A percentile compares a stretch with the other conserved stretches of the same genome.
Evolutionary conservation across 2,329 filamentous ascomycete genomes (phyloP).

Genomic region (Cytospora chrysosperma): DNA sequence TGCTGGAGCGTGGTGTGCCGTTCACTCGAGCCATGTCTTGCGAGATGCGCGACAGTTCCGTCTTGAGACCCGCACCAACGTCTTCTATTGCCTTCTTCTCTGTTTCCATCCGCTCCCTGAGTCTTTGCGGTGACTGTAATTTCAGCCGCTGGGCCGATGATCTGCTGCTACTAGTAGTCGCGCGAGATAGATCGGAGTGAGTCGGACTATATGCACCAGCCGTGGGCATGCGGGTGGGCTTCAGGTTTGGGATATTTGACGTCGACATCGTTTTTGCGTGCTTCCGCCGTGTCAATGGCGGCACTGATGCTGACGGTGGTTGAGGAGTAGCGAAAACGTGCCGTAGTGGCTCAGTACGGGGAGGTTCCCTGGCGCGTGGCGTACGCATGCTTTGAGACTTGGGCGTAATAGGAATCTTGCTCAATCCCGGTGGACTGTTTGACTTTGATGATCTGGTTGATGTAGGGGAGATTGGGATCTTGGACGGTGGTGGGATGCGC

Average conservation of each 20-base stretch:
- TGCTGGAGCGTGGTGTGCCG: slow-evolving; percentile 37
- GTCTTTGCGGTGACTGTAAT: slow-evolving; percentile 69
- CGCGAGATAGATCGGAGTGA: slow-evolving; percentile 25
- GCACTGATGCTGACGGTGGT: slow-evolving; percentile 18
- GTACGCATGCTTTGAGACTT: slow-evolving; percentile 39
- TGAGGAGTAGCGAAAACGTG: slow-evolving; percentile 20
- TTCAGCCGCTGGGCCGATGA: slow-evolving; percentile 53
- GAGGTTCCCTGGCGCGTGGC: slow-evolving; percentile 52
- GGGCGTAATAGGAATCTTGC: slow-evolving; percentile 53
- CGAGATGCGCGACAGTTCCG: slow-evolving; percentile 76
- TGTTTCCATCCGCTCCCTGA: slow-evolving; percentile 80
- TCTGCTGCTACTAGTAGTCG: slow-evolving; percentile 41
- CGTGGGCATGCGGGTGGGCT: slow-evolving; percentile 37
- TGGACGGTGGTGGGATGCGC: slow-evolving; percentile 45
- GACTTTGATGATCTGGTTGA: slow-evolving; percentile 15
- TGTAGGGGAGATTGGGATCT: slow-evolving; percentile 51
- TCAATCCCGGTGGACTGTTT: slow-evolving; percentile 11
- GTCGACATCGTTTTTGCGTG: slow-evolving; percentile 53
- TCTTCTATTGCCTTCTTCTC: slow-evolving; percentile 74
- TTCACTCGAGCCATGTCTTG: slow-evolving; percentile 70
- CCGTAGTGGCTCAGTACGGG: slow-evolving; percentile 13
- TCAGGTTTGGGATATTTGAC: slow-evolving; percentile 56
- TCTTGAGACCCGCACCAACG: slow-evolving; percentile 67
- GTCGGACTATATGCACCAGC: slow-evolving; percentile 31
- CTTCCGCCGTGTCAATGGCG: slow-evolving; percentile 18